Base-by-base conservation (phyloP, 106 monocot species). In the Platanthera zijinensis region DNA sequence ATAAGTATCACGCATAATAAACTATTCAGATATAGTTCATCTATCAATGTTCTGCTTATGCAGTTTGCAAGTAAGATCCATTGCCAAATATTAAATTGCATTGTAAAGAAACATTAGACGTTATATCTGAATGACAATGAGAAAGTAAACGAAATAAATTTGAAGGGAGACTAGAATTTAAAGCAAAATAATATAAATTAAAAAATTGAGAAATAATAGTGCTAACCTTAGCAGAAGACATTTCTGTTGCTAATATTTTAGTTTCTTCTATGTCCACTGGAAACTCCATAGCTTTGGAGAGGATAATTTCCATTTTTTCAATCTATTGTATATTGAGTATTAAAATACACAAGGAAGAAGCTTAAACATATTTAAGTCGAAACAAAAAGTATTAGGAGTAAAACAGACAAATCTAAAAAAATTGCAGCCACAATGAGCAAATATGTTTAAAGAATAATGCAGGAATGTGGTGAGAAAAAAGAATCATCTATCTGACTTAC, bases 221-320 rank as follows among this genome's bases (percentile, higher is more conserved):
- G 5, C 10, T 71, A 79, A 92, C 92, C 92, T 92, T 92, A 53
- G 85, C 85, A 79, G 84, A 87, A 80, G 87, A 84, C 51, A 92
- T 82, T 72, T 82, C 79, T 8, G 32, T 72, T 48, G 71, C 79
- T 69, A 93, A 83, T 71, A 66, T 79, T 69, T 53, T 76, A 71
- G 76, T 84, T 86, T 83, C 77, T 76, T 72, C 79, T 54, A 90
- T 45, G 76, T 79, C 45, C 75, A 93, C 67, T 46, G 93, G 93
- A 82, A 82, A 89, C 51, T 83, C 64, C n/a, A 61, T 25, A 13
- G 84, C 84, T 80, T 77, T 84, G 19, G 70, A 71, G 61, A 86
- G 79, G 49, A 90, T 75, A 64, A 19, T 11, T 84, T 93, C 93
- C 93, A 93, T 80, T 53, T 84, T 77, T 25, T 28, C 77, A 74